Evolutionary conservation across 2,329 filamentous ascomycete genomes (phyloP), one percentile per base, ranked within the genome.

Genomic region (Aspergillus sp.): DNA sequence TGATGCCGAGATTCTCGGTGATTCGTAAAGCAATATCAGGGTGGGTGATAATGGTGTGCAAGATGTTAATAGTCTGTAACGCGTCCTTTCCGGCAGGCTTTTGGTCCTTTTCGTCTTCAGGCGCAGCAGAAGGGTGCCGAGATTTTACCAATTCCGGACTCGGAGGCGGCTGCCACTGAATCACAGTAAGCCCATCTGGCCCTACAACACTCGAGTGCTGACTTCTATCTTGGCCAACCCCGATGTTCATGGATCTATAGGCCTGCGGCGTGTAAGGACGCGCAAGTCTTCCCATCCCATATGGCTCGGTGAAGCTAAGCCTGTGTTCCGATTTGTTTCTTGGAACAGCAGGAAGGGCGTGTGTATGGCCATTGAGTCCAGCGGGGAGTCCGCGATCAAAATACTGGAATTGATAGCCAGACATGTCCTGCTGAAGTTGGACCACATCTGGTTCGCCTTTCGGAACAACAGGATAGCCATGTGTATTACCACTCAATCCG

Each of bases 1-100:
- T 67, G 0, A 84, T 73, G 7, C 72, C 69, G 19, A 91, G 79
- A 57, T 83, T 77, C 62, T 80, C 79, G 57, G 82, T 81, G 7
- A 90, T 66, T 49, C 82, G 75, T 47, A 87, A 75, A 45, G 81
- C 73, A 4, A 90, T 73, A 53, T 86, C 82, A 4, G 81, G 55
- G 25, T 64, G 51, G 7, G 51, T 27, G 6, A 62, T 17, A 37
- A 71, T 44, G n/a, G 56, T 21, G 9, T 43, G 27, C 3, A 62
- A 31, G 17, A 66, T 47, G 47, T 64, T 55, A 44, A 60, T 17
- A 40, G 27, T 31, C 27, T 31, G 27, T 31, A 9, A 31, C 27
- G 1, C 27, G 27, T 31, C 27, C 9, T 11, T 31, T 3, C 11
- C 9, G 27, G 27, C 27, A 31, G 27, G 9, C 27, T 31, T 11